These are phyloP conservation scores for Micractinium conductrix DNA, from an alignment of 139 green algal species.

Conservation along the genomic window DNA sequence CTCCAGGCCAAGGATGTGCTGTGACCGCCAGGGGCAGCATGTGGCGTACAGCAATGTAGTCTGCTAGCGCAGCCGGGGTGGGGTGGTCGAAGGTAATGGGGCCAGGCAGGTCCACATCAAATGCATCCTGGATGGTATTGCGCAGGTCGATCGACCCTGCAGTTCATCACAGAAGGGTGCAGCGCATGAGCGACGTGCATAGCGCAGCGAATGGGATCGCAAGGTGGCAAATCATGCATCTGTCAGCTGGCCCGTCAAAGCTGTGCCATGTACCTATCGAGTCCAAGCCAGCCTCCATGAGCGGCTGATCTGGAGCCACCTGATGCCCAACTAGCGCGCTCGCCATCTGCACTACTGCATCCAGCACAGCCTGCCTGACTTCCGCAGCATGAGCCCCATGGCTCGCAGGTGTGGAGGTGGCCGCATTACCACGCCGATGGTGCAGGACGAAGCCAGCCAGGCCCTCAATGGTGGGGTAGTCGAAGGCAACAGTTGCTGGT, in stretches of 20 bases:
- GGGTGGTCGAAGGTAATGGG: conserved; percentile 71
- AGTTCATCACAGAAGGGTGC: neutral
- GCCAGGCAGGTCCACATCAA: conserved; percentile 48
- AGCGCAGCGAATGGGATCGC: neutral
- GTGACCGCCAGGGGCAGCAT: neutral
- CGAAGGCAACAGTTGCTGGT: conserved; percentile 22
- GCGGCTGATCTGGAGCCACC: conserved; percentile 37
- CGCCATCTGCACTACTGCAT: neutral
- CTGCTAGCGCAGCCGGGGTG: conserved; percentile 47
- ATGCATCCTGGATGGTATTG: conserved; percentile 27
- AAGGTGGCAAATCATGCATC: neutral
- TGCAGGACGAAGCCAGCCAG: conserved; percentile 13
- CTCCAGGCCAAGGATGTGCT: neutral
- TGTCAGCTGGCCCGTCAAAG: too few species aligned
- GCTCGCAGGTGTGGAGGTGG: neutral
- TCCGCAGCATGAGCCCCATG: neutral
- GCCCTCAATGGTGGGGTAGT: conserved; percentile 11
- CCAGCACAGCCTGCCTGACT: neutral
- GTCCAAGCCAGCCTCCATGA: conserved; percentile 63
- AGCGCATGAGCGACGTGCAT: neutral
- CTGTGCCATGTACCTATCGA: conserved; percentile 43
- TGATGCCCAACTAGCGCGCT: neutral
- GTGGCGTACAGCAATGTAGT: conserved; percentile 25
- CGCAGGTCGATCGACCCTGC: conserved; percentile 48
- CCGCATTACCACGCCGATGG: neutral